Percentiles rank a stretch among this genome's conserved stretches.
Evolutionary conservation across 768 basidiomycete species (phyloP).

Genomic region (Boletus barrowsii): DNA sequence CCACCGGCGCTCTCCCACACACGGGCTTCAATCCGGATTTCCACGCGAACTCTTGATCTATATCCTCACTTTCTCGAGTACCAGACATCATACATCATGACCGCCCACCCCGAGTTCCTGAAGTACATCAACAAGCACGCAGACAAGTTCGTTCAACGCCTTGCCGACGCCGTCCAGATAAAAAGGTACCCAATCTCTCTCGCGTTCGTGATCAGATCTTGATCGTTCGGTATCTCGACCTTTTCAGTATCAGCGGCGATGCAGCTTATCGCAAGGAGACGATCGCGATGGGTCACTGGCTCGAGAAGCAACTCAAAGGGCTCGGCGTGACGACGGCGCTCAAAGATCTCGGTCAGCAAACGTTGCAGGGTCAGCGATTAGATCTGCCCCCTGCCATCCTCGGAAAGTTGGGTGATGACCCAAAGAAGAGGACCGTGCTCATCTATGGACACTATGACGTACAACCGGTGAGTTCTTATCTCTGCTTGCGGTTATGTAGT

Average conservation of each 20-base stretch:
- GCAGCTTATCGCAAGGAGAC: conserved; percentile 71
- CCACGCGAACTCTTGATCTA: no score
- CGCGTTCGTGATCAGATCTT: background rate
- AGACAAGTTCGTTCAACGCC: conserved; percentile 70
- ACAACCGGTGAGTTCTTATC: conserved; percentile 61
- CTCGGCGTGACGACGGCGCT: conserved; percentile 77
- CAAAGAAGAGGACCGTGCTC: conserved; percentile 88
- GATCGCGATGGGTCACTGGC: conserved; percentile 81
- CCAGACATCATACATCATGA: conserved; percentile 26
- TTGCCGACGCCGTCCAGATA: conserved; percentile 80
- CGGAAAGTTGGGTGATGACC: conserved; percentile 77
- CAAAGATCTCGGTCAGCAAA: conserved; percentile 74
- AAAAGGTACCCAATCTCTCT: conserved; percentile 48
- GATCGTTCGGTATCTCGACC: background rate
- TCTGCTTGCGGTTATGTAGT: background rate
- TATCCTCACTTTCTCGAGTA: no score
- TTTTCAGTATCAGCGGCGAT: conserved; percentile 65
- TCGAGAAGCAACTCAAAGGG: conserved; percentile 67
- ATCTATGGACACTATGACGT: conserved; percentile 96
- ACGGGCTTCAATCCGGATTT: no score
- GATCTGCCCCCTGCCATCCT: conserved; percentile 81
- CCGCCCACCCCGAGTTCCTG: conserved; percentile 33
- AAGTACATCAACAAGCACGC: conserved; percentile 67
- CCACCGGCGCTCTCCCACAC: no score
- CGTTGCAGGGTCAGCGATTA: conserved; percentile 66